Evolutionary conservation across 31 red algal genomes (phyloP).

Genomic region (Odonthalia washingtoniensis): DNA sequence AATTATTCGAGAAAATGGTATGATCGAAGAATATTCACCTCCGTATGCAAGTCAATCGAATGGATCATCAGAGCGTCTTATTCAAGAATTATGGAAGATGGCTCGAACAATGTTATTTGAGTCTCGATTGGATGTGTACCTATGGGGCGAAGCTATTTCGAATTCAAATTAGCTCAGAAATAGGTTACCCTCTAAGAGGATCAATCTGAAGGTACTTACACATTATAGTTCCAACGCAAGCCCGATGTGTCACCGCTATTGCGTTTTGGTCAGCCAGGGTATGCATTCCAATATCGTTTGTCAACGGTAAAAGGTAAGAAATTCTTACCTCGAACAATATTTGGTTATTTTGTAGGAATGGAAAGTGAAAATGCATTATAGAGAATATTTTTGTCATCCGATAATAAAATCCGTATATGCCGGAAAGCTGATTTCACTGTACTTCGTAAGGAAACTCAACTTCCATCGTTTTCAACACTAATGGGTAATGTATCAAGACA

Average conservation of each 20-base stretch:
- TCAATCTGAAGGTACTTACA: not conserved
- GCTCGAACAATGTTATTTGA: constrained; percentile 18
- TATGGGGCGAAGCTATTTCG: constrained; percentile 33
- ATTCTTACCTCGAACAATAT: constrained; percentile 6
- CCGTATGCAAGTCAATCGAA: constrained; percentile 23
- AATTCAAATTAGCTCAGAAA: constrained; percentile 35
- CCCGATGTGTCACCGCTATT: constrained; percentile 12
- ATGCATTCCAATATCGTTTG: constrained; percentile 34
- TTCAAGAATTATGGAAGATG: constrained; percentile 47
- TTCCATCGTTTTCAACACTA: not conserved
- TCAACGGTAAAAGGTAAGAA: constrained; percentile 14
- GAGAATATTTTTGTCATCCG: constrained; percentile 1
- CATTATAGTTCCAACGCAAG: constrained; percentile 9
- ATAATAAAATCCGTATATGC: not conserved
- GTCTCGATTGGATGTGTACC: constrained; percentile 4
- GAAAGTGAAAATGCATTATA: constrained; percentile 21
- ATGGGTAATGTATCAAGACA: not conserved
- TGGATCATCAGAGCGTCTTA: constrained; percentile 34
- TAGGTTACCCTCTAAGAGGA: not conserved
- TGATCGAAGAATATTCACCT: constrained; percentile 30
- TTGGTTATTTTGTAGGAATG: constrained; percentile 17
- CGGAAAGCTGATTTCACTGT: constrained; percentile 2
- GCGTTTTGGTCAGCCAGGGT: not conserved
- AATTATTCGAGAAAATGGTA: constrained; percentile 11
- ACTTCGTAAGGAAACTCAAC: not conserved